phyloP scores from a whole-genome alignment of 352 stramenopile genomes.

The Phytophthora uliginosa region DNA sequence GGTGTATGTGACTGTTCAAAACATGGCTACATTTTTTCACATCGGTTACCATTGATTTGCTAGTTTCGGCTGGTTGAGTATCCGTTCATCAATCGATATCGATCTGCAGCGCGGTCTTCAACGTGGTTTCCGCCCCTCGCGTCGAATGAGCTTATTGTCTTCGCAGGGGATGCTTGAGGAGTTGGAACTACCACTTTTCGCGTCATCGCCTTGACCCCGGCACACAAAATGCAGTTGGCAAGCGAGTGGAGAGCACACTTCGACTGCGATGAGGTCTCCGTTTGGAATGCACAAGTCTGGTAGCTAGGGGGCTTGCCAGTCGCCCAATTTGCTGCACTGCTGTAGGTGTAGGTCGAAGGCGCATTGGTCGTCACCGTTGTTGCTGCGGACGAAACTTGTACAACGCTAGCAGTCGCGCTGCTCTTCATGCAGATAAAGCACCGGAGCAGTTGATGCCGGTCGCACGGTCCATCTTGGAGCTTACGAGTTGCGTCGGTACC shows the following conservation, averaged over 20 bases:
- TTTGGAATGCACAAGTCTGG: constrained; percentile 1
- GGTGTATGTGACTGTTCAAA: background rate
- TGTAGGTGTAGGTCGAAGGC: constrained; percentile 9
- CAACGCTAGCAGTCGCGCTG: background rate
- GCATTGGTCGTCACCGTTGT: background rate
- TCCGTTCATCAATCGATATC: constrained; percentile 41
- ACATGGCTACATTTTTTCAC: constrained; percentile 1
- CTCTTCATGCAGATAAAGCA: constrained; percentile 74
- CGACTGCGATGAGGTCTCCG: background rate
- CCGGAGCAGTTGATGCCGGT: constrained; percentile 56
- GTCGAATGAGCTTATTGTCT: constrained; percentile 2
- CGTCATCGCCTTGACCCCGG: constrained; percentile 44
- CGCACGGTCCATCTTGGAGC: constrained; percentile 40
- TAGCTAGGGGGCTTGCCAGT: background rate
- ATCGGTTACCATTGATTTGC: constrained; percentile 16
- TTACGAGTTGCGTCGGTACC: constrained; percentile 12
- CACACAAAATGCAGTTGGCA: constrained; percentile 79
- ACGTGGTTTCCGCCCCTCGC: constrained; percentile 3
- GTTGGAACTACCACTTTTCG: constrained; percentile 21
- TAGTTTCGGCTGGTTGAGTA: constrained; percentile 23
- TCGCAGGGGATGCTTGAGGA: constrained; percentile 23
- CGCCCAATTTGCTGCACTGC: background rate
- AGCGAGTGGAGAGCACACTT: constrained; percentile 71
- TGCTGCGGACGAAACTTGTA: background rate
- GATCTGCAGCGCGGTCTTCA: constrained; percentile 21